Base-by-base conservation (phyloP, 768 basidiomycete species). In the Lactifluus pinguis region DNA sequence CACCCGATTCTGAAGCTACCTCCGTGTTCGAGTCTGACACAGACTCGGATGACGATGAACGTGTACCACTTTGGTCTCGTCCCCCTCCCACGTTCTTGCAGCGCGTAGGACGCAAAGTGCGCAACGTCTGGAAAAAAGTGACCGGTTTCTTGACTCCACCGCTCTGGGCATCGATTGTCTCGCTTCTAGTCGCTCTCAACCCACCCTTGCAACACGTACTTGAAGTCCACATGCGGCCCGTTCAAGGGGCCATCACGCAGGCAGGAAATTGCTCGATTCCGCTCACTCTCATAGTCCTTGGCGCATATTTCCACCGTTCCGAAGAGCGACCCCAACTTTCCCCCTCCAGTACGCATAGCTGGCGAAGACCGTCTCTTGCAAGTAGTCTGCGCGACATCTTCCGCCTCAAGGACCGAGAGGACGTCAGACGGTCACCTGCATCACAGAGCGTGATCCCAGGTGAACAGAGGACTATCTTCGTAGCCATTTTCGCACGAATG, bases 111-210 rank as follows among this genome's bases (percentile, higher is more conserved):
- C 68, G 70, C 15, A 67, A 68, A 9, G 34, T 75, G 8, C 59
- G 63, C 10, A 68, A 70, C 13, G n/a, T 65, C 25, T 77, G 77
- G 72, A 69, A 69, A 7, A 71, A 73, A 7, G 72, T 86, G 66
- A 80, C 81, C 68, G 78, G 79, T 21, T 92, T 93, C 73, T 91
- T 97, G 87, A 95, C 94, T 0, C 87, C 86, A 0, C 93, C 94
- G 0, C 80, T 95, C 44, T 87, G 89, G 79, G 88, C 90, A 0
- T 86, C 92, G 2, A 68, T 91, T 19, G 71, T 80, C 2, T 91
- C 89, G 3, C 74, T 95, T 44, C 50, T 89, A 49, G 88, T 93
- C 39, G 94, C 92, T 1, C 82, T 87, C 68, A 76, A 87, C 11
- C 84, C 76, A 7, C 87, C 89, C 2, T 62, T 95, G 6, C 93